Base-by-base conservation (phyloP, 352 stramenopile genomes). In the Globisporangium mamillatum region DNA sequence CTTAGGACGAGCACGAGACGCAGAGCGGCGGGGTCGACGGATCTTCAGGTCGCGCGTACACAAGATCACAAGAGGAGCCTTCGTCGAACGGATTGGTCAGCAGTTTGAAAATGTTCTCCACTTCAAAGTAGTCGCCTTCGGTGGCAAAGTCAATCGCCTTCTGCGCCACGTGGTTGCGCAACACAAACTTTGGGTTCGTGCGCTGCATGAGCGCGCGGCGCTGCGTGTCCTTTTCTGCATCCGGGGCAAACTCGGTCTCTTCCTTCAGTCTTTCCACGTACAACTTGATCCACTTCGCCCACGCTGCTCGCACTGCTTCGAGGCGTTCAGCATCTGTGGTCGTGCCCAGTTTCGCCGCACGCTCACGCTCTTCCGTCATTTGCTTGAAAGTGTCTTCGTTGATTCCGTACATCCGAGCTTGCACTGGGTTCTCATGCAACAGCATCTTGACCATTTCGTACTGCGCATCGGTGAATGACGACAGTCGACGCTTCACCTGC, bases 81-180 rank as follows among this genome's bases (percentile, higher is more conserved):
- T 90, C 80, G 10, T 91, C 76, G 64, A 93, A 96, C 44, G 88
- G 88, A 55, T 87, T 72, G 22, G 74, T 88, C 36, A 95, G 38
- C 18, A 95, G 61, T n/a, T 89, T 54, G 27, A 94, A 77, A 64
- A 95, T 89, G 58, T 88, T 81, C 38, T 82, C 70, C 22, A 97
- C 85, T 20, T 71, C 61, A 9, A 81, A 70, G 63, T 86, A 90
- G 55, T 97, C 80, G 4, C 89, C 86, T 27, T 79, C 75, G 20
- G 86, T 71, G 1, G 91, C 92, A 25, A 79, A 79, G 22, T 96
- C 86, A 25, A 98, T 97, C 12, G 88, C 89, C 52, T 78, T 79
- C 75, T 98, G 92, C 38, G 84, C 88, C n/a, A 96, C 85, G 60
- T 96, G 90, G 73, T 97, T 97, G 50, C 91, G 88, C 25, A 97